Evolutionary conservation across 2,329 filamentous ascomycete genomes (phyloP), one percentile per base, ranked within the genome.

Genomic region (Hymenotorrendiella dingleyae): DNA sequence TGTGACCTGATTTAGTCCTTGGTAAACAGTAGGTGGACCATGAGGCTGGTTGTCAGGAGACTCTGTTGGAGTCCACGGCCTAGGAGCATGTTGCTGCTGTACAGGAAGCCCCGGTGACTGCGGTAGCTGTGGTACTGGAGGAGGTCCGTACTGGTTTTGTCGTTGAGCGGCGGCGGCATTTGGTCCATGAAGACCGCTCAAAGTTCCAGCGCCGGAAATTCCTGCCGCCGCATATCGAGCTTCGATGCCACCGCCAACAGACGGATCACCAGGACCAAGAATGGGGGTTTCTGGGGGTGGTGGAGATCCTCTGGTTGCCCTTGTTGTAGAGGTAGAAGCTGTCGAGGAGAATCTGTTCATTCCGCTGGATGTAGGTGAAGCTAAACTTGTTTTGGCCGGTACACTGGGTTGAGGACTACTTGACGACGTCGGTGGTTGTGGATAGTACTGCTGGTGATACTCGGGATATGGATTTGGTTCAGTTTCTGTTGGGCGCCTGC

Each of bases 61-160:
- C 62, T 98, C 93, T 3, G 93, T 97, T 1, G 93, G 93, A 8
- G 91, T 97, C 93, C 91, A 97, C 22, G 90, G 90, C 36, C 91
- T 76, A 20, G 73, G 61, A 27, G 67, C 61, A 33, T 58, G 54
- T 55, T 59, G 56, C 45, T 61, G 64, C 45, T 61, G 64, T 17
- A 44, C 45, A 30, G 55, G 52, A 22, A 55, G 46, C 37, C 49
- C 57, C 36, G 56, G 58, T 35, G 61, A 52, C 21, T 56, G 52
- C 48, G 54, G 60, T 36, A 59, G 46, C 45, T 67, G 65, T 12
- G 66, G 67, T 33, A 67, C 64, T 23, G 64, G 60, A 24, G 68
- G 67, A 42, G 68, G 67, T 41, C 73, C 76, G 62, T 95, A 96
- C 46, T 93, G 86, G 27, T 87, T 84, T 48, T 84, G 69, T 53